Conservation (phyloP, 441 rosid genomes). For the Populus hybrid region DNA sequence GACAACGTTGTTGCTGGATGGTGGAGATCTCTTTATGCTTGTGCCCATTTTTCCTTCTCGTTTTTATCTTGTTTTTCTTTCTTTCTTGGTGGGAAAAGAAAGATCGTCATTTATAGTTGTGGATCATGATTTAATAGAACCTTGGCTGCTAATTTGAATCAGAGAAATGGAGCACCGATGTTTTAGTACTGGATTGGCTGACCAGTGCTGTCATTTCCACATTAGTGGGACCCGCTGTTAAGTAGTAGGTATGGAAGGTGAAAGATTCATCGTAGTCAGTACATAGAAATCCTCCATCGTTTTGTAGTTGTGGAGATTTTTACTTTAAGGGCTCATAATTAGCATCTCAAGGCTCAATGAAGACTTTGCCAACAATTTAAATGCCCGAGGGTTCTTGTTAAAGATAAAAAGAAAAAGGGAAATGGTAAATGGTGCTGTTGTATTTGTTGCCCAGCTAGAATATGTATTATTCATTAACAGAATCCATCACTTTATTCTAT, state of each 20-base stretch:
- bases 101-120: neutral
- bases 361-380: neutral
- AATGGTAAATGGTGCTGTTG: too few relatives aligned
- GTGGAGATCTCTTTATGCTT: slow-evolving; percentile 7
- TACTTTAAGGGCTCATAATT: too few relatives aligned
- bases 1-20: neutral
- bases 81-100: too few relatives aligned
- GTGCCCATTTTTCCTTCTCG: neutral
- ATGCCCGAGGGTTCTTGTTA: neutral
- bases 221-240: too few relatives aligned
- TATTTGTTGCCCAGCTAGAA: neutral
- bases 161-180: neutral
- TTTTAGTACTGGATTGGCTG: neutral
- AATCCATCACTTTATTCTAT: neutral
- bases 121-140: neutral
- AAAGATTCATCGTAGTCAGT: too few relatives aligned
- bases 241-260: too few relatives aligned
- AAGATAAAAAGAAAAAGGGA: too few relatives aligned
- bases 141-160: neutral
- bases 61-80: neutral
- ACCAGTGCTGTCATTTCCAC: too few relatives aligned
- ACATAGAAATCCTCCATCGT: too few relatives aligned
- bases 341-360: neutral
- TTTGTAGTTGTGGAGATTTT: too few relatives aligned
- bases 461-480: neutral